phyloP scores from a whole-genome alignment of 306 rosid species.

The Calophaca sinica region DNA sequence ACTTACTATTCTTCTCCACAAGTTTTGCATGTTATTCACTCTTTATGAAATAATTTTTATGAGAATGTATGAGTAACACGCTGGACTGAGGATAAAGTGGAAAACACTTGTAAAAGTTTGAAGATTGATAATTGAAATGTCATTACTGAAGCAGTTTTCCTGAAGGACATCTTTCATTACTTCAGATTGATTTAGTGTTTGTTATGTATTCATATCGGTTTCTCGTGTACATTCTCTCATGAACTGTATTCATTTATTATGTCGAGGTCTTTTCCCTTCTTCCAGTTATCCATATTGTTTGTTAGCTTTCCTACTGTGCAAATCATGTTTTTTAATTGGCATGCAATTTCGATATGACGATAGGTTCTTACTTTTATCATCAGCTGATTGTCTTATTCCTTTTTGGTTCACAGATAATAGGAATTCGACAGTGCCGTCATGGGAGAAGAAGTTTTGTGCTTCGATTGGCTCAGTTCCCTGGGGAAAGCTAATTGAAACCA shows the following conservation, averaged over 20 bases:
- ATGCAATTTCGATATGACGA: slow-evolving; percentile 33
- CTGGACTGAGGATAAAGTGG: neutral
- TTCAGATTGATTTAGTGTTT: neutral
- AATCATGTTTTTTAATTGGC: slow-evolving; percentile 29
- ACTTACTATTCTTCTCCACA: neutral
- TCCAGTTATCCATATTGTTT: slow-evolving; percentile 4
- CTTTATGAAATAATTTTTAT: neutral
- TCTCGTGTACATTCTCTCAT: slow-evolving; percentile 11
- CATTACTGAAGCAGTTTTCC: no score
- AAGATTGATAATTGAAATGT: no score
- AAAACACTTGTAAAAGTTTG: neutral
- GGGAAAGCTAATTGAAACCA: slow-evolving; percentile 66
- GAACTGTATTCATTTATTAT: neutral
- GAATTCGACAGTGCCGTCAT: slow-evolving; percentile 61
- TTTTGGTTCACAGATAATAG: slow-evolving; percentile 53
- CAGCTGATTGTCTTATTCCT: slow-evolving; percentile 14
- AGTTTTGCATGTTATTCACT: slow-evolving; percentile 4
- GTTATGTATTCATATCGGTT: neutral
- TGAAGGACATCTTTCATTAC: no score
- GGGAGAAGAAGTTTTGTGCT: slow-evolving; percentile 81
- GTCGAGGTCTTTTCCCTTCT: slow-evolving; percentile 2
- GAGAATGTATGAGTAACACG: neutral
- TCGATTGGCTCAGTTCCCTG: slow-evolving; percentile 73
- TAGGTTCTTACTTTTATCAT: slow-evolving; percentile 30
- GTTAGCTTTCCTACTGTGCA: slow-evolving; percentile 16